Evolutionary conservation across 257 asterid genomes (phyloP).

Genomic region (Plantago ovata): DNA sequence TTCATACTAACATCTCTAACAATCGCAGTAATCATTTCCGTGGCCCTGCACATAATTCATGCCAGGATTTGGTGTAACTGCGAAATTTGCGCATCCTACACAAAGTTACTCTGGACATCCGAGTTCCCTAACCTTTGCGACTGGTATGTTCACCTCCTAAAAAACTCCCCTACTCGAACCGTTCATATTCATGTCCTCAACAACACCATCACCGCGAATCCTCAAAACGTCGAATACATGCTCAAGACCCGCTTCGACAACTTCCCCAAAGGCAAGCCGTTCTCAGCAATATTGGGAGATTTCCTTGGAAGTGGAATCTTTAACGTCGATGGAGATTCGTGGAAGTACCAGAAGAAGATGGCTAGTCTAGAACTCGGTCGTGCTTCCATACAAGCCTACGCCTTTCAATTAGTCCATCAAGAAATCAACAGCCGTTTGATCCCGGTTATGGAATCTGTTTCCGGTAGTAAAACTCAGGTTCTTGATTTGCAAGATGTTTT

Average conservation of each 20-base stretch:
- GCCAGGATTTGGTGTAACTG: constrained; percentile 49
- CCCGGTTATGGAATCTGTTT: constrained; percentile 22
- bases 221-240: constrained; percentile 63
- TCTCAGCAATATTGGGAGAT: constrained; percentile 60
- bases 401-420: constrained; percentile 27
- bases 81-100: constrained; percentile 48
- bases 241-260: constrained; percentile 53
- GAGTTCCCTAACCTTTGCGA: constrained; percentile 57
- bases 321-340: constrained; percentile 64
- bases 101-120: constrained; percentile 39
- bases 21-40: constrained; percentile 10
- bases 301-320: constrained; percentile 66
- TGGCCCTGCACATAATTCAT: constrained; percentile 14
- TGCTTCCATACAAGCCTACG: constrained; percentile 32
- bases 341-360: constrained; percentile 52
- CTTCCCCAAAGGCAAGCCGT: constrained; percentile 63
- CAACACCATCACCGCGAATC: constrained; percentile 57
- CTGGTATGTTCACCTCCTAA: constrained; percentile 67
- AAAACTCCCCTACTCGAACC: constrained; percentile 47
- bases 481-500: constrained; percentile 44
- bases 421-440: constrained; percentile 31
- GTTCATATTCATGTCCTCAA: constrained; percentile 69
- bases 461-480: neutral
- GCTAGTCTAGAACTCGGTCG: constrained; percentile 52
- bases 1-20: neutral